Percentiles rank a stretch among this genome's conserved stretches.
phyloP scores from a whole-genome alignment of 2,329 filamentous ascomycete genomes.

The Albifimbria verrucaria region DNA sequence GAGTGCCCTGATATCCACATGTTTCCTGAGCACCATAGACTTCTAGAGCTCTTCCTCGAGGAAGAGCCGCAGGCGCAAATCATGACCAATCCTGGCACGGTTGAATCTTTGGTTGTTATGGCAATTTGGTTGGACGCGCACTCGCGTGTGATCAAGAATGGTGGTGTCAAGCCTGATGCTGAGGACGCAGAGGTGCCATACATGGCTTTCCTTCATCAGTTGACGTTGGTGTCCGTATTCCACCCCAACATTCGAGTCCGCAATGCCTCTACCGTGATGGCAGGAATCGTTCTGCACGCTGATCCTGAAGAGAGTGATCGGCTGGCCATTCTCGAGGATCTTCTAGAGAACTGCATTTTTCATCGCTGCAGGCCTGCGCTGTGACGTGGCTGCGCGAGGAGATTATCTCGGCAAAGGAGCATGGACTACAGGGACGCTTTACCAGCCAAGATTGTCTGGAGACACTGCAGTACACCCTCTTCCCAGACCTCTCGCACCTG shows the following conservation, averaged over 20 bases:
- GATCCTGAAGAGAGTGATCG: constrained; percentile 58
- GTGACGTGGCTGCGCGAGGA: constrained; percentile 64
- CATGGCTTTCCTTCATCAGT: constrained; percentile 58
- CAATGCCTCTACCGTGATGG: constrained; percentile 52
- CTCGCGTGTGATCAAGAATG: constrained; percentile 32
- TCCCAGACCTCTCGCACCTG: constrained; percentile 52
- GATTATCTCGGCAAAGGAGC: constrained; percentile 43
- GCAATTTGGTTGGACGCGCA: constrained; percentile 57
- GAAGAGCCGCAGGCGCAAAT: constrained; percentile 48
- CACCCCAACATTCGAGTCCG: constrained; percentile 52
- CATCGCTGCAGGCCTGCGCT: constrained; percentile 59
- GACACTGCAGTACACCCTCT: constrained; percentile 58
- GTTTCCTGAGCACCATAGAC: constrained; percentile 56
- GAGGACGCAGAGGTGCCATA: constrained; percentile 40
- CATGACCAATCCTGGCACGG: constrained; percentile 46
- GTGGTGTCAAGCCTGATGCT: constrained; percentile 18
- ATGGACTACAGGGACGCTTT: constrained; percentile 38
- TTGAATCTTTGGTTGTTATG: constrained; percentile 58
- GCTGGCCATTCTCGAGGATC: constrained; percentile 60
- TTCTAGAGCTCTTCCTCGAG: constrained; percentile 53
- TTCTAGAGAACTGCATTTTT: constrained; percentile 63
- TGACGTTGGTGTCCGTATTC: constrained; percentile 56
- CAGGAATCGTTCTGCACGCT: constrained; percentile 53
- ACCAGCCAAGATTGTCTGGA: constrained; percentile 53
- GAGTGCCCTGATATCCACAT: constrained; percentile 51